Evolutionary conservation across 73 alveolate genomes (phyloP).

Genomic region (Durusdinium trenchii): DNA sequence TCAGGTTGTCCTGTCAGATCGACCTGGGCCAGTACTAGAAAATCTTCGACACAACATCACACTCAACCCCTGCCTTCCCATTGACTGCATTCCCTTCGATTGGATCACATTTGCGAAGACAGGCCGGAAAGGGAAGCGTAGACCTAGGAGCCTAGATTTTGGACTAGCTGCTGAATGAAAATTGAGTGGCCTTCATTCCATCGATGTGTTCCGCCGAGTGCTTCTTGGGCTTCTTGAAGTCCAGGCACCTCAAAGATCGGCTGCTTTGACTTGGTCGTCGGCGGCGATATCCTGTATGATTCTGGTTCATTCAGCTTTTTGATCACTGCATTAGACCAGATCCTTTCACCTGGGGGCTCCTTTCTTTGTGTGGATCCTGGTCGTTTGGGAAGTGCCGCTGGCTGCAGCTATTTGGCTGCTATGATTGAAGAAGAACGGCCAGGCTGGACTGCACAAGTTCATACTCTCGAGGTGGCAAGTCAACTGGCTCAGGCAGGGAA

Average conservation of each 20-base stretch:
- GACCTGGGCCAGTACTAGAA: slow-evolving; percentile 41
- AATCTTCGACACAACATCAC: slow-evolving; percentile 1
- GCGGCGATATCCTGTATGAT: slow-evolving; percentile 67
- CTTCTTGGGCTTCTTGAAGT: background rate
- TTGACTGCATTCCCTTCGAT: background rate
- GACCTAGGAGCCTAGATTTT: too few species aligned
- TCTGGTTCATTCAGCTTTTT: background rate
- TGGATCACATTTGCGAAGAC: background rate
- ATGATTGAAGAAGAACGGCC: background rate
- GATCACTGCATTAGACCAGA: background rate
- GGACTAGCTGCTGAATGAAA: too few species aligned
- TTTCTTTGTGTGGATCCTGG: slow-evolving; percentile 73
- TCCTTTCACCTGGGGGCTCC: slow-evolving; percentile 48
- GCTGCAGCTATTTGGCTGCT: slow-evolving; percentile 1
- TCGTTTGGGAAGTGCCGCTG: slow-evolving; percentile 25
- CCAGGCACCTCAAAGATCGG: background rate
- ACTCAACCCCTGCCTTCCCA: background rate
- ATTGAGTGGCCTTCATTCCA: too few species aligned
- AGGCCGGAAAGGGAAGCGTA: too few species aligned
- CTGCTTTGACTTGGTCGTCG: slow-evolving; percentile 44
- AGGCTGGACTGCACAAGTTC: background rate
- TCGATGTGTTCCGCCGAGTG: too few species aligned
- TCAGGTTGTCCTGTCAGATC: slow-evolving; percentile 71
- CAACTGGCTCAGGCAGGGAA: background rate
- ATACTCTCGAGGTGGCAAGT: background rate